A percentile compares a stretch with the other conserved stretches of the same genome.
phyloP scores from a whole-genome alignment of 2,329 filamentous ascomycete species.

The Colletotrichum godetiae region DNA sequence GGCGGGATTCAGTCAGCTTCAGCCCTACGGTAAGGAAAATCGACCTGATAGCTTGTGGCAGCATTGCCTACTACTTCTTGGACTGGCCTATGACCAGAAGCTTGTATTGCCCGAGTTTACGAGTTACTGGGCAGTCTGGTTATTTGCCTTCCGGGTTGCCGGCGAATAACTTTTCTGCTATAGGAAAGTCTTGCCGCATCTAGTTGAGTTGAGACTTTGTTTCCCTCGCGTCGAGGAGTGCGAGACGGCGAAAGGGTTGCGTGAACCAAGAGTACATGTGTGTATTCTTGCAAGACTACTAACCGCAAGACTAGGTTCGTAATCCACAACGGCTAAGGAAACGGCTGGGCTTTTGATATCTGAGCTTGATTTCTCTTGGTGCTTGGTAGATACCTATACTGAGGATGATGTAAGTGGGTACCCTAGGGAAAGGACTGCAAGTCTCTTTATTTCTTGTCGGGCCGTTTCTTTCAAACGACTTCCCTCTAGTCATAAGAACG shows the following conservation, averaged over 20 bases:
- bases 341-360: background rate
- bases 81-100: background rate
- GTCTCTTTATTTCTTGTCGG: background rate
- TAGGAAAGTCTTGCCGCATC: background rate
- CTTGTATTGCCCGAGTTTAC: background rate
- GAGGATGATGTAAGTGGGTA: background rate
- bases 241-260: background rate
- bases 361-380: background rate
- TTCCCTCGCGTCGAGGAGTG: background rate
- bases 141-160: background rate
- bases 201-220: background rate
- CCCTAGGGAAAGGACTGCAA: background rate
- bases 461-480: background rate
- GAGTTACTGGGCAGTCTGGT: background rate
- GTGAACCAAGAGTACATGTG: background rate
- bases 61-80: background rate
- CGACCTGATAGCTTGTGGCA: background rate
- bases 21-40: background rate
- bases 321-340: background rate
- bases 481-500: no score
- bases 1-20: background rate
- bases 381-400: background rate
- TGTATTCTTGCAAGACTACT: background rate
- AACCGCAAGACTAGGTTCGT: background rate
- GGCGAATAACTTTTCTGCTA: background rate